Evolutionary conservation across 225 moss, liverwort and hornwort genomes (phyloP).

Genomic region (Physcomitrellopsis africana): DNA sequence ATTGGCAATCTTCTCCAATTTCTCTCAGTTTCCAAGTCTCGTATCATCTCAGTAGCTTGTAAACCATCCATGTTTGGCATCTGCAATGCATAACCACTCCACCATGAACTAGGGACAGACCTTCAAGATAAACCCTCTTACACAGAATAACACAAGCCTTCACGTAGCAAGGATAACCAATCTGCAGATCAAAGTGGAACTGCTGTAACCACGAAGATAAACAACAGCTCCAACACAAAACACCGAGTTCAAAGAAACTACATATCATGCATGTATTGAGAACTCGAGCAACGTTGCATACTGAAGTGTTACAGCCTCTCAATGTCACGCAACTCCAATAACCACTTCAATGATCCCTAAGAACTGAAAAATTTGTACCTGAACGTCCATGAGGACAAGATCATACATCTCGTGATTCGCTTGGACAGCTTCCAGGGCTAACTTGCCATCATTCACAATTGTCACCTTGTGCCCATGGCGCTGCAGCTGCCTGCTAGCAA

Average conservation of each 20-base stretch:
- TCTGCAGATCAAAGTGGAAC: not conserved
- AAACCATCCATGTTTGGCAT: conserved; percentile 86
- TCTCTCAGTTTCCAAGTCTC: conserved; percentile 46
- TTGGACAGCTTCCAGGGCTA: conserved; percentile 62
- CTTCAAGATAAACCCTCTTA: not conserved
- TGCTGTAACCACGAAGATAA: not conserved
- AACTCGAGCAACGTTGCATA: not conserved
- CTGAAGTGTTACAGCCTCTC: too few species aligned
- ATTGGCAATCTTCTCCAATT: conserved; percentile 60
- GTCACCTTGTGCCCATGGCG: conserved; percentile 67
- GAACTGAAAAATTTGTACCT: conserved; percentile 39
- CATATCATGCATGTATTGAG: not conserved
- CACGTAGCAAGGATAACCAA: too few species aligned
- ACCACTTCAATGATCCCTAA: not conserved
- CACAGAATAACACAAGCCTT: too few species aligned
- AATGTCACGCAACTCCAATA: not conserved
- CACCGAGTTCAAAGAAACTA: not conserved
- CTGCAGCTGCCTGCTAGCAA: conserved; percentile 68
- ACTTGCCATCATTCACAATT: conserved; percentile 72
- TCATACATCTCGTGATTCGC: conserved; percentile 58
- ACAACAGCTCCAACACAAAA: conserved; percentile 12
- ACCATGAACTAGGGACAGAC: conserved; percentile 20
- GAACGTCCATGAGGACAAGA: conserved; percentile 80
- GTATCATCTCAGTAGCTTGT: conserved; percentile 61
- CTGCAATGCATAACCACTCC: conserved; percentile 52